Percentiles rank a stretch among this genome's conserved stretches.
Evolutionary conservation across 2,329 filamentous ascomycete genomes (phyloP).

Genomic region (Ophiosphaerella narmari): DNA sequence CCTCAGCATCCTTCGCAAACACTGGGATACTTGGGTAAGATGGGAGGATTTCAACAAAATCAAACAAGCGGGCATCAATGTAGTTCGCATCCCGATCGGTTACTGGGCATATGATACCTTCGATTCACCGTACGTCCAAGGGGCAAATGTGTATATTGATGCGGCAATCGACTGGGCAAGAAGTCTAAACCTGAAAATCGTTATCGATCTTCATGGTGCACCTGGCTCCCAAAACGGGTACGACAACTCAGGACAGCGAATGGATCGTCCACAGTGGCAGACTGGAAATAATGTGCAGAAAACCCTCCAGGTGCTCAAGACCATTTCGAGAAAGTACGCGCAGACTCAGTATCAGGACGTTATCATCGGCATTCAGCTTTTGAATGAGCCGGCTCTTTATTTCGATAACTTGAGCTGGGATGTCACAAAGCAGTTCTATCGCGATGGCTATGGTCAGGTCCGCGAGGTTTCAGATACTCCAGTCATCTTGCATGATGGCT

Average conservation of each 20-base stretch:
- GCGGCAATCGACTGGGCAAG: slow-evolving; percentile 62
- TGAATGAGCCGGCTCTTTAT: slow-evolving; percentile 59
- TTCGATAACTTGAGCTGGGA: slow-evolving; percentile 53
- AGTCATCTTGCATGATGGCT: slow-evolving; percentile 65
- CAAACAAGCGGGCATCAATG: slow-evolving; percentile 60
- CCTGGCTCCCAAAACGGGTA: slow-evolving; percentile 65
- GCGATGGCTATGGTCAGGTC: slow-evolving; percentile 57
- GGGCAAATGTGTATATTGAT: slow-evolving; percentile 59
- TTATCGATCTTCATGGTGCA: slow-evolving; percentile 64
- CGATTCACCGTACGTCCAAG: slow-evolving; percentile 56
- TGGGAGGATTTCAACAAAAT: slow-evolving; percentile 62
- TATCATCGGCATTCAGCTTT: slow-evolving; percentile 60
- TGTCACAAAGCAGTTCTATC: slow-evolving; percentile 59
- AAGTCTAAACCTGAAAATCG: slow-evolving; percentile 58
- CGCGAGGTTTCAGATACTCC: slow-evolving; percentile 52
- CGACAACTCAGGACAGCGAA: slow-evolving; percentile 63
- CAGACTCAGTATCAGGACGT: slow-evolving; percentile 60
- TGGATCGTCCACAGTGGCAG: slow-evolving; percentile 51
- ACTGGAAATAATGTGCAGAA: slow-evolving; percentile 54
- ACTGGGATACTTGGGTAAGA: slow-evolving; percentile 58
- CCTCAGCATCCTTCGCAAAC: slow-evolving; percentile 51
- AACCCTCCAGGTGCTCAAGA: slow-evolving; percentile 61
- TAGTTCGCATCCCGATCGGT: slow-evolving; percentile 63
- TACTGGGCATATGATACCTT: slow-evolving; percentile 63
- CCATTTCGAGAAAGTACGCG: slow-evolving; percentile 63